phyloP scores from a whole-genome alignment of 1,284 basidiomycete genomes.

The Cutaneotrichosporon sp. region DNA sequence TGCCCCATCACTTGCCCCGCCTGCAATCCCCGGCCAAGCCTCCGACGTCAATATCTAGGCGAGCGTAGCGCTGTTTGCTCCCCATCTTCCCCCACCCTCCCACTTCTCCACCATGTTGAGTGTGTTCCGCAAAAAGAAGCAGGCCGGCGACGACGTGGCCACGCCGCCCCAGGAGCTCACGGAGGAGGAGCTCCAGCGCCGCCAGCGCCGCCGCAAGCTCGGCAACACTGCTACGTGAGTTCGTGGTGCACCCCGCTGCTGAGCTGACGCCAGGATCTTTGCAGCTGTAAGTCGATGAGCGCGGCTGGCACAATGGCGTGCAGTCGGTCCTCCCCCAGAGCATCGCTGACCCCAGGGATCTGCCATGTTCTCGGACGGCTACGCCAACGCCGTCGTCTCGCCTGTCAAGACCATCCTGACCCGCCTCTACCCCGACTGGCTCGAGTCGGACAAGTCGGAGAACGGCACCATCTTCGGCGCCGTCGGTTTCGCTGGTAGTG shows the following conservation, averaged over 20 bases:
- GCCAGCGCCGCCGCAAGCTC: conserved; percentile 1
- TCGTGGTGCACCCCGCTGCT: background rate
- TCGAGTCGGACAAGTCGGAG: conserved; percentile 56
- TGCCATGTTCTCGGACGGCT: conserved; percentile 79
- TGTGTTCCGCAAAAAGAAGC: too few relatives aligned
- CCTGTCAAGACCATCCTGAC: conserved; percentile 59
- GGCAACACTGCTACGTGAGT: conserved; percentile 20
- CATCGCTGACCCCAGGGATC: conserved; percentile 59
- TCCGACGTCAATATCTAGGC: too few relatives aligned
- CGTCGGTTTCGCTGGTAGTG: conserved; percentile 73
- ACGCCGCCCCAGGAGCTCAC: background rate
- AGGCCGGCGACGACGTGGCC: too few relatives aligned
- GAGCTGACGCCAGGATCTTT: conserved; percentile 13
- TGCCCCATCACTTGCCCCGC: too few relatives aligned
- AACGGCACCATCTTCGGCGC: conserved; percentile 63
- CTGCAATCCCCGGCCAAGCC: too few relatives aligned
- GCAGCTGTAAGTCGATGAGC: conserved; percentile 12
- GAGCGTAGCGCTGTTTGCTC: too few relatives aligned
- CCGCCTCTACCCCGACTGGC: conserved; percentile 63
- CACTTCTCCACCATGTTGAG: too few relatives aligned
- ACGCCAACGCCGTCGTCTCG: conserved; percentile 77
- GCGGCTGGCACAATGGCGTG: too few relatives aligned
- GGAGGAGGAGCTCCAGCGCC: background rate
- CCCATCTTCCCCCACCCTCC: too few relatives aligned
- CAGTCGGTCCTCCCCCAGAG: background rate